Percentiles rank a stretch among this genome's conserved stretches.
phyloP scores from a whole-genome alignment of 2,329 filamentous ascomycete species.

The Xylariales sp. region DNA sequence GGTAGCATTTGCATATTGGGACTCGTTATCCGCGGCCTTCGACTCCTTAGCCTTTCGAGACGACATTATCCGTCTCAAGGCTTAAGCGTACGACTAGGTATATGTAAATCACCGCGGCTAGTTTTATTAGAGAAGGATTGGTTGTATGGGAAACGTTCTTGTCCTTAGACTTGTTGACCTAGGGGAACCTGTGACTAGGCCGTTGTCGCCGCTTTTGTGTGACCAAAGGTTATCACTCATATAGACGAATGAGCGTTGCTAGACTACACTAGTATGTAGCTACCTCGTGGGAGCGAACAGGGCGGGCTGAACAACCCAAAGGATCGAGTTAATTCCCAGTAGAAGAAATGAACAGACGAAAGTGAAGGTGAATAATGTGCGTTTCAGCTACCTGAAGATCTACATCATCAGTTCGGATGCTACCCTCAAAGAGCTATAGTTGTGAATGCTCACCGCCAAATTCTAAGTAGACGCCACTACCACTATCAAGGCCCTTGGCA shows the following conservation, averaged over 20 bases:
- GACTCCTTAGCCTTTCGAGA: constrained; percentile 32
- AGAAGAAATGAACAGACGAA: background rate
- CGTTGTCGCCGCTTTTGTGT: background rate
- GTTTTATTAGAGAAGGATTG: background rate
- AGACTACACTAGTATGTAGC: constrained; percentile 2
- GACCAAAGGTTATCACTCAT: background rate
- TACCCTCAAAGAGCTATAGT: background rate
- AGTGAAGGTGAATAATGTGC: background rate
- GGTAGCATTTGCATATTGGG: constrained; percentile 22
- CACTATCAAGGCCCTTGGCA: background rate
- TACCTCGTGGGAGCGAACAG: background rate
- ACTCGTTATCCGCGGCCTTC: constrained; percentile 31
- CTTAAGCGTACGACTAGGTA: background rate
- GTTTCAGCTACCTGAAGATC: background rate
- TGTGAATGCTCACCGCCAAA: constrained; percentile 3
- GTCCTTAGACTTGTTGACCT: background rate
- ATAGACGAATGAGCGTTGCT: background rate
- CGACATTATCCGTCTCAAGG: constrained; percentile 23
- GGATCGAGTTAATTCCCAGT: background rate
- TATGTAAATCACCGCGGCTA: constrained; percentile 2
- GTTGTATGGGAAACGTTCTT: background rate
- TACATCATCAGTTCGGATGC: constrained; percentile 9
- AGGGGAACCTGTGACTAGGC: background rate
- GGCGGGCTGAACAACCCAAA: background rate
- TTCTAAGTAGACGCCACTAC: background rate